phyloP scores from a whole-genome alignment of 225 moss, liverwort and hornwort genomes.

The Physcomitrellopsis africana region DNA sequence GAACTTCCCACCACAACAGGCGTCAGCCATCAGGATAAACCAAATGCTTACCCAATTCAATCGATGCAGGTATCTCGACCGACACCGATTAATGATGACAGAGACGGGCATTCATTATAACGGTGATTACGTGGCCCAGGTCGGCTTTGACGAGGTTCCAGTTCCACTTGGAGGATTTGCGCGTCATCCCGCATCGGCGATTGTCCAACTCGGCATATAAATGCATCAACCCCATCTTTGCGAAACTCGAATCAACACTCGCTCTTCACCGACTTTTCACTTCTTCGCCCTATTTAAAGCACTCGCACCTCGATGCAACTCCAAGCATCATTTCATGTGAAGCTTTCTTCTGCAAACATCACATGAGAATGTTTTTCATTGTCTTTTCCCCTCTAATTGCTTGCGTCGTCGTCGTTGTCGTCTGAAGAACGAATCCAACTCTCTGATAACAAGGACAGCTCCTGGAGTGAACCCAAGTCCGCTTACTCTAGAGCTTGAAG shows the following conservation, averaged over 20 bases:
- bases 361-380: background rate
- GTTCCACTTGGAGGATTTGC: conserved; percentile 51
- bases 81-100: background rate
- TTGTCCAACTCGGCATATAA: conserved; percentile 57
- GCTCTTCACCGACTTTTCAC: background rate
- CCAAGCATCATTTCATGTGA: background rate
- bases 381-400: background rate
- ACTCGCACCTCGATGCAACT: too few relatives aligned
- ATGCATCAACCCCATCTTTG: conserved; percentile 53
- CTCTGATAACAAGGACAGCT: background rate
- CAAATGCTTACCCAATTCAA: background rate
- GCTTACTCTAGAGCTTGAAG: too few relatives aligned
- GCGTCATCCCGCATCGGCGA: conserved; percentile 51
- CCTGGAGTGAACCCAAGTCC: background rate
- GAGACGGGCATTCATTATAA: background rate
- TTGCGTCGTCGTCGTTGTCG: background rate
- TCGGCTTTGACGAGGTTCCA: conserved; percentile 68
- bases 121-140: conserved; percentile 52
- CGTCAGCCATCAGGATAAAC: too few relatives aligned
- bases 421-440: background rate
- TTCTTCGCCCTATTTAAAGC: background rate
- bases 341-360: conserved; percentile 4
- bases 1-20: conserved; percentile 6
- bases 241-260: background rate
- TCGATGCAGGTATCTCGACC: background rate